Conservation (phyloP, 208 protist genomes). For the Crithidia thermophila region DNA sequence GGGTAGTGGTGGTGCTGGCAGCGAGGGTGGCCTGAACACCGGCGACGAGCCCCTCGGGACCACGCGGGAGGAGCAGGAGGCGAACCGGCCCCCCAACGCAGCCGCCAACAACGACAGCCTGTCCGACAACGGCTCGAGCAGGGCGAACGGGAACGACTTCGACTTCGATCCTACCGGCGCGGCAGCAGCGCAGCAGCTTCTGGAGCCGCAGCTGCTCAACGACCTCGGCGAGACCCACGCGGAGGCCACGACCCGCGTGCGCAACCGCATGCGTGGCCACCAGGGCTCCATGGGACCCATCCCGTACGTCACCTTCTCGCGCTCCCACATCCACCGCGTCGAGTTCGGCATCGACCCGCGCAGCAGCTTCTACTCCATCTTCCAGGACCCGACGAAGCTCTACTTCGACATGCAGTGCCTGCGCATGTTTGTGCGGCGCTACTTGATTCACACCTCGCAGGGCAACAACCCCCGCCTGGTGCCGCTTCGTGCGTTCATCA, state of each 20-base stretch:
- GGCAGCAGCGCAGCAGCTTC: not conserved
- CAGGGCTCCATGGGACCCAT: slow-evolving; percentile 57
- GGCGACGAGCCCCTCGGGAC: not conserved
- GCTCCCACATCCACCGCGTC: slow-evolving; percentile 70
- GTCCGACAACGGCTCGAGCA: not conserved
- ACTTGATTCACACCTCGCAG: slow-evolving; percentile 78
- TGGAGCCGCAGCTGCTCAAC: slow-evolving; percentile 16
- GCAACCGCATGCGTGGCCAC: slow-evolving; percentile 32
- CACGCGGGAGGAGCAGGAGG: slow-evolving; percentile 25
- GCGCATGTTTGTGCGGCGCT: slow-evolving; percentile 84
- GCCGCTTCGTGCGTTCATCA: slow-evolving; percentile 68
- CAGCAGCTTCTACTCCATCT: slow-evolving; percentile 65
- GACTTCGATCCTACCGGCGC: slow-evolving; percentile 5
- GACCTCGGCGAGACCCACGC: slow-evolving; percentile 23
- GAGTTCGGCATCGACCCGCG: slow-evolving; percentile 65
- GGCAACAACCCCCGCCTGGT: slow-evolving; percentile 72
- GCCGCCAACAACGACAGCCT: not conserved
- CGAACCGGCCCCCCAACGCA: too few relatives aligned
- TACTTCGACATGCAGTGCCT: slow-evolving; percentile 85
- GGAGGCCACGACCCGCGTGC: slow-evolving; percentile 24
- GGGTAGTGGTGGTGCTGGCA: not conserved
- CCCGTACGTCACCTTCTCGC: slow-evolving; percentile 78
- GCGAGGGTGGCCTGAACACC: not conserved
- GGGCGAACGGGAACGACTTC: slow-evolving; percentile 20
- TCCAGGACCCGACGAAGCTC: slow-evolving; percentile 46